phyloP scores from a whole-genome alignment of 2,329 filamentous ascomycete genomes.

The Neofusicoccum sp. region DNA sequence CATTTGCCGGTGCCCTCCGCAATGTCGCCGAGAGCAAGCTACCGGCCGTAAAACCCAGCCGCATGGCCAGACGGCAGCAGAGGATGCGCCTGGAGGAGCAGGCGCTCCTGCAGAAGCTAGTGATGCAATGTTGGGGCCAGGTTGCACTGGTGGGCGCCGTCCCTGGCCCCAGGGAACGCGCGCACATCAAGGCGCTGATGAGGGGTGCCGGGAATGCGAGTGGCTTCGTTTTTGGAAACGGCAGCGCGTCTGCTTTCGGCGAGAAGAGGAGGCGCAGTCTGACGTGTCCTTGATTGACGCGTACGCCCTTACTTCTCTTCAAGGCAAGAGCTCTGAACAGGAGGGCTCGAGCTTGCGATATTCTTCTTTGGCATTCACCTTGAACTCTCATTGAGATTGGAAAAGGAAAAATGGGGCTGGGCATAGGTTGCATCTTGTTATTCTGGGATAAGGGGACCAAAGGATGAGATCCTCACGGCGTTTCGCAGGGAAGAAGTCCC shows the following conservation, averaged over 20 bases:
- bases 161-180: conserved; percentile 3
- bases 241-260: not conserved
- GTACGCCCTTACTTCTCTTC: not conserved
- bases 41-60: conserved; percentile 36
- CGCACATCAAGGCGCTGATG: conserved; percentile 6
- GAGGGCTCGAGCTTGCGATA: not conserved
- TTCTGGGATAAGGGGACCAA: not conserved
- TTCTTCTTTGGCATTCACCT: not conserved
- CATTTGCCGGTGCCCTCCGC: not conserved
- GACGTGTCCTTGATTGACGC: conserved; percentile 12
- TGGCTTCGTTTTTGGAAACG: not conserved
- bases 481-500: not conserved
- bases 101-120: conserved; percentile 41
- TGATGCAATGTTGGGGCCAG: conserved; percentile 44
- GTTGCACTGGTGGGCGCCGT: conserved; percentile 19
- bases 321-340: not conserved
- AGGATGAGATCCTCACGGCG: not conserved
- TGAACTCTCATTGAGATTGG: not conserved
- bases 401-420: conserved; percentile 2
- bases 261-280: conserved; percentile 16
- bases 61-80: conserved; percentile 47
- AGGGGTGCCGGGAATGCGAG: not conserved
- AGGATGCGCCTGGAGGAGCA: conserved; percentile 44
- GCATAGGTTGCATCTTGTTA: not conserved
- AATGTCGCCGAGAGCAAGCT: conserved; percentile 6